Evolutionary conservation across 1,284 basidiomycete genomes (phyloP).

Genomic region (Caloboletus firmus): DNA sequence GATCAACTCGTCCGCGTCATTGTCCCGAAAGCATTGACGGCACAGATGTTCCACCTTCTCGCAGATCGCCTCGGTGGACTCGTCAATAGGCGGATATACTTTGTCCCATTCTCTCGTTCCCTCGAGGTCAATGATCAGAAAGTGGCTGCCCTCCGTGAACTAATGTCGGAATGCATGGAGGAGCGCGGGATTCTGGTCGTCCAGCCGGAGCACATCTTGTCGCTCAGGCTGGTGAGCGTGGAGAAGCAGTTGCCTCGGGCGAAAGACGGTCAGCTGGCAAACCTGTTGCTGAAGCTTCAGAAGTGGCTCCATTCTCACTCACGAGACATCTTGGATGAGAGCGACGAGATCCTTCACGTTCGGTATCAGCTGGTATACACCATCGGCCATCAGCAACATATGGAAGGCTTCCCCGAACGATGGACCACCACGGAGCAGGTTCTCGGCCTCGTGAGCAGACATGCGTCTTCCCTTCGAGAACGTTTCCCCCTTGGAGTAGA

Average conservation of each 20-base stretch:
- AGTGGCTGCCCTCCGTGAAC: neutral
- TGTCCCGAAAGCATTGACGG: slow-evolving; percentile 36
- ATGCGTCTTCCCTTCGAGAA: neutral
- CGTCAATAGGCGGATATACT: slow-evolving; percentile 47
- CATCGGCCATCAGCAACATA: neutral
- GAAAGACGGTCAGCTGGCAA: neutral
- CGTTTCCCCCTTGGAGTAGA: neutral
- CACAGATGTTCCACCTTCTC: slow-evolving; percentile 51
- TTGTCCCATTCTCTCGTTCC: slow-evolving; percentile 49
- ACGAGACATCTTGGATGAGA: neutral
- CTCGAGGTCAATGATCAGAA: slow-evolving; percentile 21
- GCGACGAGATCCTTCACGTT: neutral
- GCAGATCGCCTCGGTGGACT: slow-evolving; percentile 45
- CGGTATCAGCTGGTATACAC: neutral
- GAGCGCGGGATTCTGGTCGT: slow-evolving; percentile 44
- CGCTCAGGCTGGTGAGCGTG: slow-evolving; percentile 47
- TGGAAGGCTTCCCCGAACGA: neutral
- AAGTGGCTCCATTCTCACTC: slow-evolving; percentile 10
- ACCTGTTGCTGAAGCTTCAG: neutral
- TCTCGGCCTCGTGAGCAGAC: neutral
- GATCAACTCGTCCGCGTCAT: slow-evolving; percentile 31
- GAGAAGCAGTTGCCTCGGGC: slow-evolving; percentile 26
- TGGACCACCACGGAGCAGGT: neutral
- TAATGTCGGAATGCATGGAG: slow-evolving; percentile 42
- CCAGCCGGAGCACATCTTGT: slow-evolving; percentile 56